Percentiles rank a stretch among this genome's conserved stretches.
phyloP scores from a whole-genome alignment of 352 stramenopile species.

The Phytopythium litorale region DNA sequence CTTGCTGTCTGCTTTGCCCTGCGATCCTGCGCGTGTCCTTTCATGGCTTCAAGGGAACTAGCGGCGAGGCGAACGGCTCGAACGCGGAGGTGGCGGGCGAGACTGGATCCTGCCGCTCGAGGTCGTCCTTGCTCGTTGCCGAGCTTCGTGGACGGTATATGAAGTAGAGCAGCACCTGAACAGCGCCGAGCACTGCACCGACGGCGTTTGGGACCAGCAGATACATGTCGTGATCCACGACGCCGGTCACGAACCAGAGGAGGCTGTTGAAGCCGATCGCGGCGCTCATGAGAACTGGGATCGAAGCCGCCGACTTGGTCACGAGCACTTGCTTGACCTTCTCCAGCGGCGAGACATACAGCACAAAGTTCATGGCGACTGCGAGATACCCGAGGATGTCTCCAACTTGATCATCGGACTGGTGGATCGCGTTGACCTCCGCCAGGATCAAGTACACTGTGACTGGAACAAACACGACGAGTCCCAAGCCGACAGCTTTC shows the following conservation, averaged over 20 bases:
- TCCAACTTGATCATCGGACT: conserved; percentile 13
- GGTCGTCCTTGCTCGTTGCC: background rate
- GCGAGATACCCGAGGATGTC: conserved; percentile 13
- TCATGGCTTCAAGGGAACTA: background rate
- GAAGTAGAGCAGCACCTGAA: conserved; percentile 34
- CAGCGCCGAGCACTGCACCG: conserved; percentile 15
- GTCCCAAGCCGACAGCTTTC: conserved; percentile 7
- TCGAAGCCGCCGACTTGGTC: conserved; percentile 1
- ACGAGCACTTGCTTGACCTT: conserved; percentile 12
- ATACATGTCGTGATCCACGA: conserved; percentile 6
- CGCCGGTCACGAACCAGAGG: conserved; percentile 1
- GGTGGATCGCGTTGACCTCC: background rate
- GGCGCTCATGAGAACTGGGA: conserved; percentile 5
- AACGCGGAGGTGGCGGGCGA: background rate
- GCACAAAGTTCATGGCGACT: conserved; percentile 11
- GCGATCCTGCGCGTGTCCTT: background rate
- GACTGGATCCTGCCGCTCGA: background rate
- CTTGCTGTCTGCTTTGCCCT: background rate
- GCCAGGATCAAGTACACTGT: conserved; percentile 12
- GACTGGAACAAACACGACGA: conserved; percentile 12
- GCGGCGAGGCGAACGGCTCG: background rate
- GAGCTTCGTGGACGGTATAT: conserved; percentile 16
- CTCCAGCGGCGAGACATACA: conserved; percentile 15
- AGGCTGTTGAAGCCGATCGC: conserved; percentile 4
- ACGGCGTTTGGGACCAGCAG: conserved; percentile 10